phyloP scores from a whole-genome alignment of 2,329 filamentous ascomycete species.

The Xylogone sp. region DNA sequence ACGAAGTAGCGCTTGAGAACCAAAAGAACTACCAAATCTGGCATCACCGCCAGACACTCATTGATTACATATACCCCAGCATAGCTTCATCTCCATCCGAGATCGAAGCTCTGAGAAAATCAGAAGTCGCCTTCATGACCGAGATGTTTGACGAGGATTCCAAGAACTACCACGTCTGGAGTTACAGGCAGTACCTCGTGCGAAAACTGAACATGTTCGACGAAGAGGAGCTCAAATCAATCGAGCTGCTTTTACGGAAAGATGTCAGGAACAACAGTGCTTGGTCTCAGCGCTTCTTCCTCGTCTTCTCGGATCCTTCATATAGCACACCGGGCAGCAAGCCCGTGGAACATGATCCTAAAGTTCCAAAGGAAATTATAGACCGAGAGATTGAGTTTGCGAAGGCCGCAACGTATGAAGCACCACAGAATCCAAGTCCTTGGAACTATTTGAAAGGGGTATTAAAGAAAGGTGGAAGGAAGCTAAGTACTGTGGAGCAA shows the following conservation, averaged over 20 bases:
- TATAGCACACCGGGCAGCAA: constrained; percentile 42
- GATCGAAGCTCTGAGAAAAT: constrained; percentile 52
- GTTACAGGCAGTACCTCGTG: constrained; percentile 75
- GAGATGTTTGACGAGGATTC: constrained; percentile 80
- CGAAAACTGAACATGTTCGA: constrained; percentile 62
- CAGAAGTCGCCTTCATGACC: constrained; percentile 72
- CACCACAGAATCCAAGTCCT: constrained; percentile 89
- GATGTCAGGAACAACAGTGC: constrained; percentile 96
- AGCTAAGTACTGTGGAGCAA: constrained; percentile 39
- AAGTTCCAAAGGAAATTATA: constrained; percentile 59
- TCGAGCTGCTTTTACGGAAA: constrained; percentile 67
- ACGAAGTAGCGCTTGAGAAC: constrained; percentile 74
- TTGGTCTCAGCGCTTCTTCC: constrained; percentile 94
- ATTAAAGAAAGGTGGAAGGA: constrained; percentile 60
- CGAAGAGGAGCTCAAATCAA: constrained; percentile 63
- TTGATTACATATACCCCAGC: constrained; percentile 54
- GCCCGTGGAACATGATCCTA: constrained; percentile 49
- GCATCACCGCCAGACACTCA: constrained; percentile 66
- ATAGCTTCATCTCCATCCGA: constrained; percentile 56
- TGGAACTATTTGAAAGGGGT: constrained; percentile 91
- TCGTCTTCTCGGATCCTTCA: constrained; percentile 70
- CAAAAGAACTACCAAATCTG: constrained; percentile 99
- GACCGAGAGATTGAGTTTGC: constrained; percentile 74
- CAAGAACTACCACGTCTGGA: constrained; percentile 99
- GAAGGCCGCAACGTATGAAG: constrained; percentile 67